Percentiles rank a stretch among this genome's conserved stretches.
These are phyloP conservation scores for Aspergillus sp. DNA, from an alignment of 2,329 filamentous ascomycete genomes.

Conservation along the genomic window DNA sequence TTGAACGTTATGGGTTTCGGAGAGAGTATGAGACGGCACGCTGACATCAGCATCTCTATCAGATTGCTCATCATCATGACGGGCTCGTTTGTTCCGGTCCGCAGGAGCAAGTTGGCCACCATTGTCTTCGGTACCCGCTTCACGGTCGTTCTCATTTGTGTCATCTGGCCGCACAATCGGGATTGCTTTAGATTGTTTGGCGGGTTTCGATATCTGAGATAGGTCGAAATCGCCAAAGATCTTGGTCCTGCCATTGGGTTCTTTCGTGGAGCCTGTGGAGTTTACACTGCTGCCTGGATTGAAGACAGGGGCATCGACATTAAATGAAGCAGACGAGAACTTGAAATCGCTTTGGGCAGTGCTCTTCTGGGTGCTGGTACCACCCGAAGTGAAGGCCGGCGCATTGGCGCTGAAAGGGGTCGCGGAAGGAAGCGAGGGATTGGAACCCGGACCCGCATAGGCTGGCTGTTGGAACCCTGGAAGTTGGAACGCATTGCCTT, in stretches of 20 bases:
- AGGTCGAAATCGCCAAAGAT: conserved; percentile 62
- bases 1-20: conserved; percentile 21
- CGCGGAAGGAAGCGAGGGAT: conserved; percentile 22
- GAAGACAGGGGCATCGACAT: conserved; percentile 67
- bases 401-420: conserved; percentile 60
- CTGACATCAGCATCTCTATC: conserved; percentile 71
- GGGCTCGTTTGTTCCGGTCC: conserved; percentile 65
- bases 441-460: conserved; percentile 18
- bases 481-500: conserved; percentile 35
- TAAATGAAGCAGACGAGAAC: conserved; percentile 61
- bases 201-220: conserved; percentile 54
- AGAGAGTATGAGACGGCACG: conserved; percentile 30
- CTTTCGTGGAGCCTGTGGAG: conserved; percentile 14
- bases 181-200: conserved; percentile 70
- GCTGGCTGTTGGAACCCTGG: conserved; percentile 17
- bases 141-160: conserved; percentile 26
- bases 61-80: conserved; percentile 54
- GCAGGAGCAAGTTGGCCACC: conserved; percentile 56
- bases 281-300: conserved; percentile 45
- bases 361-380: conserved; percentile 10
- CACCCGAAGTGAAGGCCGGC: conserved; percentile 57
- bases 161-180: conserved; percentile 64
- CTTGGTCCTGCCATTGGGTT: conserved; percentile 20
- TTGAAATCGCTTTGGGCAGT: conserved; percentile 42
- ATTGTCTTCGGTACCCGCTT: conserved; percentile 43